These are phyloP conservation scores for Phaeosphaeriaceae sp. DNA, from an alignment of 2,329 filamentous ascomycete genomes.

Conservation along the genomic window DNA sequence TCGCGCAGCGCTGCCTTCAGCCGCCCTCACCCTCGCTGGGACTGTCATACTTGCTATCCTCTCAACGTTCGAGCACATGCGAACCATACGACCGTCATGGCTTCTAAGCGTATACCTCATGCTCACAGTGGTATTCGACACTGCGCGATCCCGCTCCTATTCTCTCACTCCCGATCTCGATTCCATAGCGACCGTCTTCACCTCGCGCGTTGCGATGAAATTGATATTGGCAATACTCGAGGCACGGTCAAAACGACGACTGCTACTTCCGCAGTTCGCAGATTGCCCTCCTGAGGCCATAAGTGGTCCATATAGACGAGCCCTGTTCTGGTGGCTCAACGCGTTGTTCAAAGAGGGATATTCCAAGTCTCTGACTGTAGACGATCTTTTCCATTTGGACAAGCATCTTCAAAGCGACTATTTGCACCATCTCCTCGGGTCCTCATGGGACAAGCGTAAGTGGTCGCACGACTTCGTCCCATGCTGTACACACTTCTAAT, in stretches of 20 bases:
- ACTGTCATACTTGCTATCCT: constrained; percentile 45
- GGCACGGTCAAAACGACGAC: constrained; percentile 52
- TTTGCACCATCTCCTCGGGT: constrained; percentile 47
- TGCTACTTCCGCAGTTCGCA: constrained; percentile 50
- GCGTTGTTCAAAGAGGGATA: constrained; percentile 59
- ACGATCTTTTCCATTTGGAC: constrained; percentile 56
- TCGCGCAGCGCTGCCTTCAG: constrained; percentile 35
- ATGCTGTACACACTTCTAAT: constrained; percentile 6
- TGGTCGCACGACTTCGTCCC: background rate
- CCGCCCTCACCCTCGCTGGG: constrained; percentile 34
- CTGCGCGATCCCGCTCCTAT: constrained; percentile 55
- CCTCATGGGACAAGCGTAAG: constrained; percentile 52
- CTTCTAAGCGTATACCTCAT: constrained; percentile 58
- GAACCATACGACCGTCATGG: constrained; percentile 55
- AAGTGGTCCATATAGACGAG: constrained; percentile 57
- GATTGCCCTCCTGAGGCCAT: constrained; percentile 59
- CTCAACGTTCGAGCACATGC: constrained; percentile 57
- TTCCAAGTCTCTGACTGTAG: constrained; percentile 51
- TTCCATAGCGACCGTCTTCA: constrained; percentile 53
- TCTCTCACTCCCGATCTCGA: constrained; percentile 37
- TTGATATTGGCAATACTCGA: constrained; percentile 55
- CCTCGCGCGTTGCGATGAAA: constrained; percentile 52
- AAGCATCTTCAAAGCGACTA: constrained; percentile 53
- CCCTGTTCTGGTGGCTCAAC: constrained; percentile 63
- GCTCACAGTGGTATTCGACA: constrained; percentile 55